Conservation (phyloP, 2,329 filamentous ascomycete genomes). For the Huntiella decipiens region DNA sequence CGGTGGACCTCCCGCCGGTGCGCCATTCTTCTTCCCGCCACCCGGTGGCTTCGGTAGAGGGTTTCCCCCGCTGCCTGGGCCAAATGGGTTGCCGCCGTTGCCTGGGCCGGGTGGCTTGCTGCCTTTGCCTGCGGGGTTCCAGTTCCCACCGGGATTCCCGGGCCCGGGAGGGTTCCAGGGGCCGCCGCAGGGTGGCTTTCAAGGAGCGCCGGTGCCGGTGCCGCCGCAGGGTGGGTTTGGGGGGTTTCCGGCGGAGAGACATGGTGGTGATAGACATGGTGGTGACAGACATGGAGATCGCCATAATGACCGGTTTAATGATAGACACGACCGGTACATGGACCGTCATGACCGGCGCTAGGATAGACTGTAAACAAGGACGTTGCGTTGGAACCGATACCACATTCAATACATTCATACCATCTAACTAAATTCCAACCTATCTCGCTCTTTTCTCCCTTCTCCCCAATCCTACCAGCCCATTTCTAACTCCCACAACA, state of each 20-base stretch:
- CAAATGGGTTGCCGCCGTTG: background rate
- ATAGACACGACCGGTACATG: too few relatives aligned
- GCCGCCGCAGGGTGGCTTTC: constrained; percentile 14
- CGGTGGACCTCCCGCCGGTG: constrained; percentile 18
- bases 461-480: constrained; percentile 21
- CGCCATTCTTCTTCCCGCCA: constrained; percentile 18
- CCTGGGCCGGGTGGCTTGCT: background rate
- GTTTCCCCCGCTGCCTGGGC: constrained; percentile 20
- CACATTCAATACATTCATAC: too few relatives aligned
- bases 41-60: constrained; percentile 18
- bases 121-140: background rate
- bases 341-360: too few relatives aligned
- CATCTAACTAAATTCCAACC: too few relatives aligned
- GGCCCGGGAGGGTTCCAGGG: constrained; percentile 14
- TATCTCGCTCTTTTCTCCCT: constrained; percentile 34
- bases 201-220: constrained; percentile 4
- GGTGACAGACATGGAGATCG: too few relatives aligned
- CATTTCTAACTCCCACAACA: constrained; percentile 5
- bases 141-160: constrained; percentile 15
- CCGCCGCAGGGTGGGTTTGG: too few relatives aligned
- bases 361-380: too few relatives aligned
- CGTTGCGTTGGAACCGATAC: too few relatives aligned
- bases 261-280: too few relatives aligned
- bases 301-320: too few relatives aligned
- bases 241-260: too few relatives aligned